Conservation (phyloP, 2,329 filamentous ascomycete genomes). For the Aspergillus carbonarius region DNA sequence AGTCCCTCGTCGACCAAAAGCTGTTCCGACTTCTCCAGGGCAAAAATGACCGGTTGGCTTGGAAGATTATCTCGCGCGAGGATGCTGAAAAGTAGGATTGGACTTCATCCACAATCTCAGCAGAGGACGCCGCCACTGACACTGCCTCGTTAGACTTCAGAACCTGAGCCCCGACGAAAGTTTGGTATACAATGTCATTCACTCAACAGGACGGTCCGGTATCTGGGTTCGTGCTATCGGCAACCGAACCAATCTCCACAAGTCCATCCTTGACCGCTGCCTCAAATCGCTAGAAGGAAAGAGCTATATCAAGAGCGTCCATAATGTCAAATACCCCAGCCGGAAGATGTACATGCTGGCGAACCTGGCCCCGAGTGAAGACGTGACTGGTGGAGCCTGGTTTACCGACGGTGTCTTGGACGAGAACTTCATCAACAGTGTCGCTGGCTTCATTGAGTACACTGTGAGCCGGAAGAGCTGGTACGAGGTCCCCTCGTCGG, state of each 20-base stretch:
- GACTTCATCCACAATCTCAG: neutral
- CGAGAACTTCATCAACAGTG: constrained; percentile 76
- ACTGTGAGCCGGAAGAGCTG: constrained; percentile 72
- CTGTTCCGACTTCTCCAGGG: constrained; percentile 47
- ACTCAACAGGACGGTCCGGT: constrained; percentile 78
- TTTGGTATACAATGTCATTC: constrained; percentile 85
- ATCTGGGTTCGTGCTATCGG: constrained; percentile 91
- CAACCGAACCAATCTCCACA: constrained; percentile 76
- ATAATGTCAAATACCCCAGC: constrained; percentile 84
- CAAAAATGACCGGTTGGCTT: constrained; percentile 45
- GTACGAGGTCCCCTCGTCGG: constrained; percentile 51
- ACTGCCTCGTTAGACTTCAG: constrained; percentile 32
- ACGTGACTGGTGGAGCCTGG: constrained; percentile 91
- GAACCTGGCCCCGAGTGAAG: constrained; percentile 78
- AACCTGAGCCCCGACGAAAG: constrained; percentile 66
- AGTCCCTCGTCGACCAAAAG: constrained; percentile 47
- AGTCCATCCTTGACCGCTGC: constrained; percentile 74
- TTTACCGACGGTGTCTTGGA: constrained; percentile 90
- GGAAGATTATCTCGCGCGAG: constrained; percentile 50
- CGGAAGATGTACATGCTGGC: constrained; percentile 97
- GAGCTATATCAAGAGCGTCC: constrained; percentile 81
- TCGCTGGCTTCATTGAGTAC: constrained; percentile 71
- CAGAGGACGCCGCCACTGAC: constrained; percentile 7
- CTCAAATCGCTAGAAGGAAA: constrained; percentile 82
- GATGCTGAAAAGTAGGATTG: constrained; percentile 49